These are phyloP conservation scores for Casuarina cunninghamiana DNA, from an alignment of 306 rosid species.

Conservation along the genomic window DNA sequence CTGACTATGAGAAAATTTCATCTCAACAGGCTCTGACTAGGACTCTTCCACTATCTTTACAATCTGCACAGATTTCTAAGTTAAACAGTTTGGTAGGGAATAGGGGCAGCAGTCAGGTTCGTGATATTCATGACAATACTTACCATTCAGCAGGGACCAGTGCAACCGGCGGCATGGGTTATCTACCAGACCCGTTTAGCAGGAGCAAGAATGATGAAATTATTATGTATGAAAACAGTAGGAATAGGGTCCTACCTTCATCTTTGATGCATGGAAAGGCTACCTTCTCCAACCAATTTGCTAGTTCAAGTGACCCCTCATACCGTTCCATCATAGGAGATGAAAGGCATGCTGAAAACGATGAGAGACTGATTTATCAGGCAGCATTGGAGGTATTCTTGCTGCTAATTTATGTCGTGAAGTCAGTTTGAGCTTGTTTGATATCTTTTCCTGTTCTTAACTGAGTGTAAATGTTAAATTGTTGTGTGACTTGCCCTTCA, in stretches of 20 bases:
- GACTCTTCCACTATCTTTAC: slow-evolving; percentile 57
- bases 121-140: slow-evolving; percentile 41
- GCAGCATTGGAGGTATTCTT: slow-evolving; percentile 81
- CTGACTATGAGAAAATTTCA: slow-evolving; percentile 56
- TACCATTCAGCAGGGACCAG: slow-evolving; percentile 51
- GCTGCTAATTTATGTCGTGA: not conserved
- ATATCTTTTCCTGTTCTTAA: slow-evolving; percentile 7
- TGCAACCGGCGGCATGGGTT: slow-evolving; percentile 43
- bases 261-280: slow-evolving; percentile 59
- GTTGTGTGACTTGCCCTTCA: not conserved
- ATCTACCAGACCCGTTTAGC: slow-evolving; percentile 40
- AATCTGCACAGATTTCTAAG: slow-evolving; percentile 36
- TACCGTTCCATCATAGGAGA: slow-evolving; percentile 61
- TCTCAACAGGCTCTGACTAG: slow-evolving; percentile 67
- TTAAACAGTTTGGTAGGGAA: slow-evolving; percentile 42
- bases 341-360: slow-evolving; percentile 63
- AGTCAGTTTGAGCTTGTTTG: slow-evolving; percentile 11
- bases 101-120: slow-evolving; percentile 41
- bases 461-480: not conserved
- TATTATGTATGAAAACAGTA: slow-evolving; percentile 49
- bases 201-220: slow-evolving; percentile 57
- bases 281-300: slow-evolving; percentile 43
- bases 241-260: slow-evolving; percentile 59
- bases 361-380: slow-evolving; percentile 84
- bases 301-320: slow-evolving; percentile 56